Percentiles rank a stretch among this genome's conserved stretches.
phyloP scores from a whole-genome alignment of 2,329 filamentous ascomycete genomes.

The Aspergillus fumigatiaffinis region DNA sequence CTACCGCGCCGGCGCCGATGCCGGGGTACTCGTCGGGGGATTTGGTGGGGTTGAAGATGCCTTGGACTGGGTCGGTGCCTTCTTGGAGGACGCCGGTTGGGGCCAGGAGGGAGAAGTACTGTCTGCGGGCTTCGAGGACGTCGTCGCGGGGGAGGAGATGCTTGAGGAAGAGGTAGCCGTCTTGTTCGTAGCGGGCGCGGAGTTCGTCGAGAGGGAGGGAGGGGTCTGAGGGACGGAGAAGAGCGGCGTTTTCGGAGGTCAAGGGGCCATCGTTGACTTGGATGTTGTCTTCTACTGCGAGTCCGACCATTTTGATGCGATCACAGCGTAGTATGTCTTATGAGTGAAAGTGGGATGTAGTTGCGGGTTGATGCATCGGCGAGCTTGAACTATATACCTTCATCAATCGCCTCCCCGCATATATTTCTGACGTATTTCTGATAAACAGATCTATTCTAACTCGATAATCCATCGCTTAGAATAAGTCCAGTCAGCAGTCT shows the following conservation, averaged over 20 bases:
- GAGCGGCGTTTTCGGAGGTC: slow-evolving; percentile 40
- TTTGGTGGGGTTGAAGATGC: slow-evolving; percentile 49
- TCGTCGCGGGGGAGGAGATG: slow-evolving; percentile 51
- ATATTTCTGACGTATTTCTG: background rate
- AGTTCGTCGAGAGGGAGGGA: slow-evolving; percentile 47
- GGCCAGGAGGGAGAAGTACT: slow-evolving; percentile 53
- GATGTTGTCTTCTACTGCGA: background rate
- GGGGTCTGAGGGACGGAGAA: slow-evolving; percentile 43
- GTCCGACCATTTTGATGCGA: too few relatives aligned
- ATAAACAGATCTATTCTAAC: too few relatives aligned
- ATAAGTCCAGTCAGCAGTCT: background rate
- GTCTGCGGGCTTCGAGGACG: slow-evolving; percentile 49
- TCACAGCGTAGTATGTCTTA: too few relatives aligned
- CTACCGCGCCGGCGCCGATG: slow-evolving; percentile 50
- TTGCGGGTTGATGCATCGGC: too few relatives aligned
- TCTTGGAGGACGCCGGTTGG: slow-evolving; percentile 56
- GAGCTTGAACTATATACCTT: too few relatives aligned
- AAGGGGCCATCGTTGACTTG: slow-evolving; percentile 47
- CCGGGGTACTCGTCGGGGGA: slow-evolving; percentile 46
- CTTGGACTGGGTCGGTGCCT: slow-evolving; percentile 49
- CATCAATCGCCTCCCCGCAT: too few relatives aligned
- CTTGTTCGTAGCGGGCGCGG: slow-evolving; percentile 42
- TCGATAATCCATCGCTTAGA: background rate
- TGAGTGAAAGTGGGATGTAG: too few relatives aligned
- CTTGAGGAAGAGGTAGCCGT: slow-evolving; percentile 57